Percentiles rank a stretch among this genome's conserved stretches.
These are phyloP conservation scores for Pseudogymnoascus sp. DNA, from an alignment of 2,329 filamentous ascomycete species.

Conservation along the genomic window DNA sequence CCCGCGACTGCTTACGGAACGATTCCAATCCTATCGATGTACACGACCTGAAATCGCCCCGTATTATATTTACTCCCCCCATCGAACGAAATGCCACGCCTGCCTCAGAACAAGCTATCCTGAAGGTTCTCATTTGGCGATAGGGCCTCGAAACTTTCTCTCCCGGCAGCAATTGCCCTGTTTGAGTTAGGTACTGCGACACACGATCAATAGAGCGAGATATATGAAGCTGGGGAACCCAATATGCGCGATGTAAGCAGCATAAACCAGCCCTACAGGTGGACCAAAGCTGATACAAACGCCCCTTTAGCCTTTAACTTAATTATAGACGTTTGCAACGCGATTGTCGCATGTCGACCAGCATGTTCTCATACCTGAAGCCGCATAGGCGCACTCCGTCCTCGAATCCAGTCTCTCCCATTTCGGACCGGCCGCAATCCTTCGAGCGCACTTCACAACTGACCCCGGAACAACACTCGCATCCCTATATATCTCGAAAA, in stretches of 20 bases:
- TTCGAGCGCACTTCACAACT: slow-evolving; percentile 21
- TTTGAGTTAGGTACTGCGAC: background rate
- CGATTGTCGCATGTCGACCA: slow-evolving; percentile 8
- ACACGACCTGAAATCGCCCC: background rate
- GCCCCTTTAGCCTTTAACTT: background rate
- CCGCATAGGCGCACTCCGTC: slow-evolving; percentile 28
- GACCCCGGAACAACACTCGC: slow-evolving; percentile 19
- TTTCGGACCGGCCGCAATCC: slow-evolving; percentile 19
- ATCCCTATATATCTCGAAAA: slow-evolving; percentile 18
- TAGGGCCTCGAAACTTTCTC: background rate
- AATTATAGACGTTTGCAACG: background rate
- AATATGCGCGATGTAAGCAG: background rate
- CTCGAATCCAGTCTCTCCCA: slow-evolving; percentile 25
- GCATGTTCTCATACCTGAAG: slow-evolving; percentile 30
- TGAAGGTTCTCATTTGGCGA: background rate
- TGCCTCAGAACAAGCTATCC: background rate
- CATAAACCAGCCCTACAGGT: background rate
- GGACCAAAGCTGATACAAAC: background rate
- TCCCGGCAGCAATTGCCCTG: background rate
- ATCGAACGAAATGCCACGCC: background rate
- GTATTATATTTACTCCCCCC: background rate
- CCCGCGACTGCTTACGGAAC: background rate
- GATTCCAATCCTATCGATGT: background rate
- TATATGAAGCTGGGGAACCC: background rate
- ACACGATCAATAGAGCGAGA: background rate